A percentile compares a stretch with the other conserved stretches of the same genome.
These are phyloP conservation scores for Dothistroma pini DNA, from an alignment of 2,329 filamentous ascomycete genomes.

Conservation along the genomic window DNA sequence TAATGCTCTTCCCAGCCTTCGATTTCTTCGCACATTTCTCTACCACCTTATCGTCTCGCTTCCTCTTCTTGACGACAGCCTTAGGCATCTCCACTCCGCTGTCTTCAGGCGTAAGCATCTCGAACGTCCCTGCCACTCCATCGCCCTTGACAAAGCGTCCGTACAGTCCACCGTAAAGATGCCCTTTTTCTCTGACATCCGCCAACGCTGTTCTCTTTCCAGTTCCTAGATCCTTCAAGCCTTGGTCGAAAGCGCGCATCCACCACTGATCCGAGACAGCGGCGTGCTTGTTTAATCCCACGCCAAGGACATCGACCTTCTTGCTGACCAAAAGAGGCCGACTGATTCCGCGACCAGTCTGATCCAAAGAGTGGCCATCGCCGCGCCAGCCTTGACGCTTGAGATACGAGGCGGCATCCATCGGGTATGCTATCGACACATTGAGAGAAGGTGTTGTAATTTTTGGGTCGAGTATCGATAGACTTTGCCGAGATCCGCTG, in stretches of 20 bases:
- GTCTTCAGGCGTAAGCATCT: conserved; percentile 5
- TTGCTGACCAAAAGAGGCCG: conserved; percentile 79
- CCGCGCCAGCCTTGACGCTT: conserved; percentile 87
- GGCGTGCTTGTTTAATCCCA: conserved; percentile 69
- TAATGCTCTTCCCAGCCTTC: conserved; percentile 8
- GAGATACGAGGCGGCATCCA: conserved; percentile 83
- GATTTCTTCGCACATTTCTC: background rate
- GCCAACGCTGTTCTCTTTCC: conserved; percentile 57
- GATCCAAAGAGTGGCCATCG: conserved; percentile 80
- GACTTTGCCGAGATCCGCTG: background rate
- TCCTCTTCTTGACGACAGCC: conserved; percentile 17
- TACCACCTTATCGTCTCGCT: conserved; percentile 5
- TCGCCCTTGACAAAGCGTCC: conserved; percentile 82
- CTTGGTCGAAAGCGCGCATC: conserved; percentile 90
- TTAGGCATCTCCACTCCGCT: conserved; percentile 2
- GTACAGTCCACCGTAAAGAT: conserved; percentile 62
- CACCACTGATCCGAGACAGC: conserved; percentile 84
- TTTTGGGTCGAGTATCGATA: background rate
- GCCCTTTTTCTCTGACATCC: conserved; percentile 46
- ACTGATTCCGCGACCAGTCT: conserved; percentile 72
- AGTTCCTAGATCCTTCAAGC: conserved; percentile 68
- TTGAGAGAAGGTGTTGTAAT: background rate
- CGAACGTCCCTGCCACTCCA: conserved; percentile 67
- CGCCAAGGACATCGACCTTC: conserved; percentile 74
- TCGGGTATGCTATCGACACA: conserved; percentile 37